Percentiles rank a stretch among this genome's conserved stretches.
phyloP scores from a whole-genome alignment of 805 yeast species.

The Zygosaccharomyces kombuchaensis region DNA sequence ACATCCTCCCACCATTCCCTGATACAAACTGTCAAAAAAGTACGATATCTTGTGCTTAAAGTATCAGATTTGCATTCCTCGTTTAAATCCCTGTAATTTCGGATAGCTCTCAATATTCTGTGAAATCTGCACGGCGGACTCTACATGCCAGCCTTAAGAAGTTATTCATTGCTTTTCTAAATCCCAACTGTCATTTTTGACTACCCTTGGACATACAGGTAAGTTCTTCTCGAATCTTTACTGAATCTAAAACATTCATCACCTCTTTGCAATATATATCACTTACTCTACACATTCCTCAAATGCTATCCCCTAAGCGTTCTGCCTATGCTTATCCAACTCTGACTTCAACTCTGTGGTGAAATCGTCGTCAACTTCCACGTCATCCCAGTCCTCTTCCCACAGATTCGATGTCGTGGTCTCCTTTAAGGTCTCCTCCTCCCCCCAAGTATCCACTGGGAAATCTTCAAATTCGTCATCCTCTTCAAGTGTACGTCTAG shows the following conservation, averaged over 20 bases:
- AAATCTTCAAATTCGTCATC: conserved; percentile 98
- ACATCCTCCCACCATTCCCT: no score
- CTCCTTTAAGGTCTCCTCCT: conserved; percentile 47
- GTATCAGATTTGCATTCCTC: no score
- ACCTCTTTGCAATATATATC: not conserved
- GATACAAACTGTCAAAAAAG: no score
- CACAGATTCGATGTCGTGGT: conserved; percentile 54
- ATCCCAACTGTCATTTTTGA: no score
- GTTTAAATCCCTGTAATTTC: no score
- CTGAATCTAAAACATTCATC: not conserved
- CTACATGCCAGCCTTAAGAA: no score
- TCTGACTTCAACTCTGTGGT: conserved; percentile 63
- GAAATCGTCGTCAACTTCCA: conserved; percentile 88
- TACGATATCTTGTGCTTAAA: no score
- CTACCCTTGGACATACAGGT: no score
- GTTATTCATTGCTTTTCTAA: no score
- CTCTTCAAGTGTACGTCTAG: conserved; percentile 63
- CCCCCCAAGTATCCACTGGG: conserved; percentile 87
- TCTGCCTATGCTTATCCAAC: conserved; percentile 25
- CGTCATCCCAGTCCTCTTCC: conserved; percentile 99
- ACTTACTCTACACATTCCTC: not conserved
- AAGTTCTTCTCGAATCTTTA: not conserved
- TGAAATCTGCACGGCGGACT: no score
- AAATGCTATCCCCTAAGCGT: not conserved
- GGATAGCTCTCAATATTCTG: no score